Conservation (phyloP, 768 basidiomycete species). For the Termitomyces sp. region DNA sequence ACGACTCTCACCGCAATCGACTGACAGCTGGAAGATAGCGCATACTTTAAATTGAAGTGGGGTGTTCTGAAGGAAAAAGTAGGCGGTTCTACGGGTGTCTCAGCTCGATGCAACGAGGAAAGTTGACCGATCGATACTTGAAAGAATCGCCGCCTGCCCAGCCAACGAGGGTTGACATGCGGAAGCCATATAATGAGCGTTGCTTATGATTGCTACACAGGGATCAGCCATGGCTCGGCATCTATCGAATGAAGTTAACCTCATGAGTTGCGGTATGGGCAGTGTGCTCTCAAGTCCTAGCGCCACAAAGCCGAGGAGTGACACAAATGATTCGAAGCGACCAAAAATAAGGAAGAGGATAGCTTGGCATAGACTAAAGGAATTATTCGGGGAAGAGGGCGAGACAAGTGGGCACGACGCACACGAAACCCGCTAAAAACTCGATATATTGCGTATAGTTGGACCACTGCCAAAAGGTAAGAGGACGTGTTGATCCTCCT, state of each 20-base stretch:
- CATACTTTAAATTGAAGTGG: conserved; percentile 82
- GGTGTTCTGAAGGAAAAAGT: conserved; percentile 71
- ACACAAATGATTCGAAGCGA: conserved; percentile 52
- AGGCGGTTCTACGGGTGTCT: conserved; percentile 48
- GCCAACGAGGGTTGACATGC: conserved; percentile 74
- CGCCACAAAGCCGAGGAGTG: conserved; percentile 67
- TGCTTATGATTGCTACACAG: conserved; percentile 65
- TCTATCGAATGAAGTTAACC: conserved; percentile 32
- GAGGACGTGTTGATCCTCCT: conserved; percentile 54
- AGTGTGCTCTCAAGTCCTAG: conserved; percentile 81
- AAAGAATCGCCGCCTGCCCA: conserved; percentile 83
- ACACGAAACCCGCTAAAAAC: conserved; percentile 79
- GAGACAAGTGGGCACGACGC: conserved; percentile 13
- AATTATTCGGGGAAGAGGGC: background rate
- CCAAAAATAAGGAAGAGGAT: conserved; percentile 75
- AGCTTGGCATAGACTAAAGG: conserved; percentile 53
- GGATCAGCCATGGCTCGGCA: background rate
- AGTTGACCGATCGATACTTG: conserved; percentile 46
- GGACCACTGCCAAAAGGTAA: conserved; percentile 85
- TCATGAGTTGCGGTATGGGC: conserved; percentile 81
- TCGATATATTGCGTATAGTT: conserved; percentile 76
- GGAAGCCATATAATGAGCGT: conserved; percentile 78
- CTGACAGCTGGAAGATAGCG: conserved; percentile 75
- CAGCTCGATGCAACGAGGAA: conserved; percentile 1
- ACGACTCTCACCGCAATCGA: conserved; percentile 59